phyloP scores from a whole-genome alignment of 2,329 filamentous ascomycete genomes.

The Domatiomyces catenatus region DNA sequence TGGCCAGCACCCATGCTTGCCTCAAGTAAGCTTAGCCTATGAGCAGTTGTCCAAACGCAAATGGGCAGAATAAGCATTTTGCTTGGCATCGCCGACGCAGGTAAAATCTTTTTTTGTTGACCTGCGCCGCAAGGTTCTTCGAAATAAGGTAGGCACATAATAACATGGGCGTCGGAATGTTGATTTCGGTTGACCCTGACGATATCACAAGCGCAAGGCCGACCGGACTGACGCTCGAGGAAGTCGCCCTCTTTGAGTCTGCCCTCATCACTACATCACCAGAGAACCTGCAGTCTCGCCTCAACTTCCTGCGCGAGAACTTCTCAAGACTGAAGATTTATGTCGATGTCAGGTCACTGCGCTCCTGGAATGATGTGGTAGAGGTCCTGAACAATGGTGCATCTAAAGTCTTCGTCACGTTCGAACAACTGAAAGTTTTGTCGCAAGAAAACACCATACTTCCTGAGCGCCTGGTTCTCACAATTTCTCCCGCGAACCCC shows the following conservation, averaged over 20 bases:
- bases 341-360: slow-evolving; percentile 59
- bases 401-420: slow-evolving; percentile 65
- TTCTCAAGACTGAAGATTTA: slow-evolving; percentile 47
- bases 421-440: slow-evolving; percentile 48
- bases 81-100: too few relatives aligned
- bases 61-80: too few relatives aligned
- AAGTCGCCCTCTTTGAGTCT: slow-evolving; percentile 44
- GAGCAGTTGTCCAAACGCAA: too few relatives aligned
- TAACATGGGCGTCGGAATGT: slow-evolving; percentile 11
- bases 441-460: slow-evolving; percentile 36
- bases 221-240: slow-evolving; percentile 36
- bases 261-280: slow-evolving; percentile 40
- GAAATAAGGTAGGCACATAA: not conserved
- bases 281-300: slow-evolving; percentile 31
- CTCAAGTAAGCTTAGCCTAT: too few relatives aligned
- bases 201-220: slow-evolving; percentile 15
- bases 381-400: slow-evolving; percentile 74
- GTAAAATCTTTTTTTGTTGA: not conserved
- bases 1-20: too few relatives aligned
- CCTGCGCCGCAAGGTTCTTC: not conserved
- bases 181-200: slow-evolving; percentile 11
- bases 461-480: slow-evolving; percentile 42
- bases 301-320: slow-evolving; percentile 41
- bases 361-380: slow-evolving; percentile 56
- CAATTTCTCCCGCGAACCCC: slow-evolving; percentile 27